These are phyloP conservation scores for Piloderma croceum DNA, from an alignment of 768 basidiomycete genomes.

Conservation along the genomic window DNA sequence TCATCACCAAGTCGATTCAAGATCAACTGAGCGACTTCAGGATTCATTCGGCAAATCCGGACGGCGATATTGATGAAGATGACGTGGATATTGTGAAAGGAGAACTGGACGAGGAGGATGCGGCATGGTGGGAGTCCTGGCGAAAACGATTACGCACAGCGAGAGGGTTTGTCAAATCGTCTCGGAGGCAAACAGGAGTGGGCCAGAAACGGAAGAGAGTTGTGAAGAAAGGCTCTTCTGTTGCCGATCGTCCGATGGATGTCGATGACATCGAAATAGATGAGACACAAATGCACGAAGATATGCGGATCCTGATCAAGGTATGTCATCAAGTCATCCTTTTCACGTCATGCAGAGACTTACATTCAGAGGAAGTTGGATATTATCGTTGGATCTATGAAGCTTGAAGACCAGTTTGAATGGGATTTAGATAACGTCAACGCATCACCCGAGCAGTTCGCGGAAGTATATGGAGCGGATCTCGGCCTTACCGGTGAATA, in stretches of 20 bases:
- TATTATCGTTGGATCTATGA: slow-evolving; percentile 88
- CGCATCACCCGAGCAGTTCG: slow-evolving; percentile 89
- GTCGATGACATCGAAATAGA: slow-evolving; percentile 63
- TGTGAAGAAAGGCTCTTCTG: slow-evolving; percentile 21
- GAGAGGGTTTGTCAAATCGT: slow-evolving; percentile 28
- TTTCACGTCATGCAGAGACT: neutral
- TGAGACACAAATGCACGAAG: slow-evolving; percentile 66
- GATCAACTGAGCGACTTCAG: slow-evolving; percentile 83
- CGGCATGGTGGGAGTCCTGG: slow-evolving; percentile 71
- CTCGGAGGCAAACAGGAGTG: slow-evolving; percentile 24
- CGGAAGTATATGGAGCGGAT: slow-evolving; percentile 79
- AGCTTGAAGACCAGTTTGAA: slow-evolving; percentile 94
- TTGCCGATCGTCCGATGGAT: slow-evolving; percentile 37
- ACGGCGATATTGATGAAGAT: slow-evolving; percentile 41
- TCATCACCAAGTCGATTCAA: slow-evolving; percentile 79
- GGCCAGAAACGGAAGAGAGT: slow-evolving; percentile 40
- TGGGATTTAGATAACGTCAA: slow-evolving; percentile 86
- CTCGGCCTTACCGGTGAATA: slow-evolving; percentile 91
- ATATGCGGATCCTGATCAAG: slow-evolving; percentile 89
- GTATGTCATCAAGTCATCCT: slow-evolving; percentile 38
- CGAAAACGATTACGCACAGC: slow-evolving; percentile 46
- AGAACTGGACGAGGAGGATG: slow-evolving; percentile 42
- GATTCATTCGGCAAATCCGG: slow-evolving; percentile 54
- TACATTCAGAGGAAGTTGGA: slow-evolving; percentile 57
- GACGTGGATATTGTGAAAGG: slow-evolving; percentile 35